These are phyloP conservation scores for Clarireedia homoeocarpa DNA, from an alignment of 2,329 filamentous ascomycete genomes.

Conservation along the genomic window DNA sequence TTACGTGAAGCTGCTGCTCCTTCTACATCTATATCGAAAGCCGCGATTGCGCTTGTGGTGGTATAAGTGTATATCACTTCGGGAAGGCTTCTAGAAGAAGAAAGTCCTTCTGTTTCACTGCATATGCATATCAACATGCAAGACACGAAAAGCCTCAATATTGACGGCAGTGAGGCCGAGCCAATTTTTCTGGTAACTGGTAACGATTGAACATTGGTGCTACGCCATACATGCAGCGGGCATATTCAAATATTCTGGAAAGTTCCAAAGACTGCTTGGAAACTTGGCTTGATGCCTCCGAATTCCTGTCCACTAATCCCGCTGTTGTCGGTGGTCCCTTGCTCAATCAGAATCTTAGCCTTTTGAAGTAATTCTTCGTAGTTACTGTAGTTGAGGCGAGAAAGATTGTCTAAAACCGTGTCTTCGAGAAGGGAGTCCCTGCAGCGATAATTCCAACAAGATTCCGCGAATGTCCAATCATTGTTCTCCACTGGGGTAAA, in stretches of 20 bases:
- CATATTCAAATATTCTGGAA: not conserved
- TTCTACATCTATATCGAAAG: not conserved
- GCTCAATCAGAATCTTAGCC: not conserved
- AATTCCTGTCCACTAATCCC: not conserved
- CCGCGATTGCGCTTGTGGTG: not conserved
- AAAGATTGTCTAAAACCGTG: not conserved
- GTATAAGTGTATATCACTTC: not conserved
- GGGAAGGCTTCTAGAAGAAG: constrained; percentile 4
- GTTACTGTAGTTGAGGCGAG: not conserved
- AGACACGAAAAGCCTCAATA: not conserved
- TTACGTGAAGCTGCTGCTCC: not conserved
- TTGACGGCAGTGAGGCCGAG: not conserved
- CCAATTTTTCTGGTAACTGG: not conserved
- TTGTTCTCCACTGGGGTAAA: not conserved
- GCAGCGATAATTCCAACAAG: not conserved
- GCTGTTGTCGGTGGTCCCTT: not conserved
- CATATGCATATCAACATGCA: not conserved
- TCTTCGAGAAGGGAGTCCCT: not conserved
- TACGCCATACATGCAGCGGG: not conserved
- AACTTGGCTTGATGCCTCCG: not conserved
- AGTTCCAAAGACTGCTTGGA: not conserved
- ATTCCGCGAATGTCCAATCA: not conserved
- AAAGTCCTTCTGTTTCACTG: constrained; percentile 5
- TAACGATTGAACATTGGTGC: not conserved
- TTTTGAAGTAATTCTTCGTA: not conserved